These are phyloP conservation scores for Rasamsonia emersonii DNA, from an alignment of 2,329 filamentous ascomycete genomes.

Conservation along the genomic window DNA sequence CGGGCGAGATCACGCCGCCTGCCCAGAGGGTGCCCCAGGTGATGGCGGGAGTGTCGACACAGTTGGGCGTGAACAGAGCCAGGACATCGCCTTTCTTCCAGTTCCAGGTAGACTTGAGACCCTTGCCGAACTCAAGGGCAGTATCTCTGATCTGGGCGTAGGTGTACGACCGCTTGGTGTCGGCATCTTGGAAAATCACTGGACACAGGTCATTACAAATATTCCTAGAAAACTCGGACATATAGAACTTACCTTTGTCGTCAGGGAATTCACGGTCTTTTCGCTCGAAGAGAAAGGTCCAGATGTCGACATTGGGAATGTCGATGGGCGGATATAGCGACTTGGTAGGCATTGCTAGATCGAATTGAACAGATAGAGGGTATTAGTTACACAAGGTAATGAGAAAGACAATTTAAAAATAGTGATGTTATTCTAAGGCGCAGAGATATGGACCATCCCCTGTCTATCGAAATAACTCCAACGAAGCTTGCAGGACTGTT, in stretches of 20 bases:
- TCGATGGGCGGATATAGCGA: slow-evolving; percentile 57
- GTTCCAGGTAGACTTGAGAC: slow-evolving; percentile 62
- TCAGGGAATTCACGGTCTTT: slow-evolving; percentile 58
- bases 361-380: neutral
- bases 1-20: slow-evolving; percentile 72
- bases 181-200: slow-evolving; percentile 73
- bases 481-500: too few relatives aligned
- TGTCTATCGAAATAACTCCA: too few relatives aligned
- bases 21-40: slow-evolving; percentile 78
- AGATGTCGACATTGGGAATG: slow-evolving; percentile 69
- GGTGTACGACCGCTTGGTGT: slow-evolving; percentile 61
- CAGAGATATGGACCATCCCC: too few relatives aligned
- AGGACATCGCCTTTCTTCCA: slow-evolving; percentile 82
- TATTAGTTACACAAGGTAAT: too few relatives aligned
- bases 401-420: too few relatives aligned
- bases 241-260: slow-evolving; percentile 54
- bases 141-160: slow-evolving; percentile 57
- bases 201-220: slow-evolving; percentile 10
- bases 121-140: slow-evolving; percentile 69
- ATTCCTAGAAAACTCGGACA: neutral
- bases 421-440: too few relatives aligned
- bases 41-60: slow-evolving; percentile 68
- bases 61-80: slow-evolving; percentile 75
- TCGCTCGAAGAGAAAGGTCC: slow-evolving; percentile 67
- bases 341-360: slow-evolving; percentile 65